Conservation (phyloP, 2,329 filamentous ascomycete genomes). For the Eutypa lata region DNA sequence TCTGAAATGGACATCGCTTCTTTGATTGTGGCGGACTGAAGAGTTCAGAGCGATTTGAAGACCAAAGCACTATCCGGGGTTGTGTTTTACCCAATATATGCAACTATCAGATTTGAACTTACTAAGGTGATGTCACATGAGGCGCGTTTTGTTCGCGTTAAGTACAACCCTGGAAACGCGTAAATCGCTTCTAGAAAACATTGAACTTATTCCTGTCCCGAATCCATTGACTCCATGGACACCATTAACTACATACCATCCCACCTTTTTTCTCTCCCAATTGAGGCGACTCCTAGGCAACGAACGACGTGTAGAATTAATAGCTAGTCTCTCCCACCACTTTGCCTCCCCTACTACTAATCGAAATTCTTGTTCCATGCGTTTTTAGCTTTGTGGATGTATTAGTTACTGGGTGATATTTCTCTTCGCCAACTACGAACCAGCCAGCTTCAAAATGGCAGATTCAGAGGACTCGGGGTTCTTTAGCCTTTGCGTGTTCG, state of each 20-base stretch:
- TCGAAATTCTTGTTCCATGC: not conserved
- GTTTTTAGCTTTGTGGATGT: not conserved
- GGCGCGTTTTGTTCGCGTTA: conserved; percentile 1
- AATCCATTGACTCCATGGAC: not conserved
- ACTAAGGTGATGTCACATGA: not conserved
- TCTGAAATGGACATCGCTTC: too few relatives aligned
- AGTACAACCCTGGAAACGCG: not conserved
- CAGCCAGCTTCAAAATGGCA: conserved; percentile 17
- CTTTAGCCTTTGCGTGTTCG: conserved; percentile 26
- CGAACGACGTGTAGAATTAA: not conserved
- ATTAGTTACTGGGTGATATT: not conserved
- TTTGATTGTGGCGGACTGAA: too few relatives aligned
- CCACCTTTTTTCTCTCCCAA: not conserved
- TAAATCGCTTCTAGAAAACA: not conserved
- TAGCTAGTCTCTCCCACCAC: not conserved
- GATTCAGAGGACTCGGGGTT: conserved; percentile 20
- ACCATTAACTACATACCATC: not conserved
- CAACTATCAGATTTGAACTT: not conserved
- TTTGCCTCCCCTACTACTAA: not conserved
- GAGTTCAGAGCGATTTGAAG: too few relatives aligned
- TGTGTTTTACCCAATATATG: not conserved
- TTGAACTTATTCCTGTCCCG: too few relatives aligned
- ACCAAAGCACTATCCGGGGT: not conserved
- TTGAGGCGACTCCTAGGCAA: not conserved
- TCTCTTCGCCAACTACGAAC: too few relatives aligned